Evolutionary conservation across 169 alveolate species (phyloP), one percentile per base, ranked within the genome.

Genomic region (Ichthyophthirius multifiliis): DNA sequence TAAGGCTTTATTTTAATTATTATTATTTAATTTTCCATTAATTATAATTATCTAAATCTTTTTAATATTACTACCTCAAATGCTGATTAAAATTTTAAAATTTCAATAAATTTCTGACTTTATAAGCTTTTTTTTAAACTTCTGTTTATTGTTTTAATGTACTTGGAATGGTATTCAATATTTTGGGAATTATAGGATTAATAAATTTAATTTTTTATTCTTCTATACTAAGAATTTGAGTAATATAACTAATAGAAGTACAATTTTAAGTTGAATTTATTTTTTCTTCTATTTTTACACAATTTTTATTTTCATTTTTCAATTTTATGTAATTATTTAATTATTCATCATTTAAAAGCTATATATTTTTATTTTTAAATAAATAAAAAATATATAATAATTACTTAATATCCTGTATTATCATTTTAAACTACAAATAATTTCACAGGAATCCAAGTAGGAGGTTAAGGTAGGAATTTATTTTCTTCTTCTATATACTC

Each of bases 391-490:
- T n/a, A n/a, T n/a, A n/a, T n/a, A n/a, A n/a, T n/a, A n/a, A n/a
- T n/a, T n/a, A n/a, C n/a, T 65, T 90, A 90, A 0, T 20, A 27
- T 0, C 87, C 94, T 20, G 88, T 41, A 47, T 78, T 87, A 67
- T 89, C 92, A 78, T 90, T 88, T 41, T 87, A 85, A 46, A 90
- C 67, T 3, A 83, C 77, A 77, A 93, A 86, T 23, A 90, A 76
- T 84, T 95, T 85, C 0, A 95, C 95, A 39, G 87, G 89, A 76
- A 86, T 85, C 27, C 88, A 84, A 27, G 88, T 77, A 64, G 90
- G 89, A 10, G 96, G 96, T 15, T 94, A 89, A 39, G 92, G 94
- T 20, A 90, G 79, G 46, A 93, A 90, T 83, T 90, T 90, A 35
- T 91, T 84, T 71, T 89, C 96, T 27, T 90, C 94, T 63, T 93